These are phyloP conservation scores for Calonectria pteridis DNA, from an alignment of 2,329 filamentous ascomycete genomes.

Conservation along the genomic window DNA sequence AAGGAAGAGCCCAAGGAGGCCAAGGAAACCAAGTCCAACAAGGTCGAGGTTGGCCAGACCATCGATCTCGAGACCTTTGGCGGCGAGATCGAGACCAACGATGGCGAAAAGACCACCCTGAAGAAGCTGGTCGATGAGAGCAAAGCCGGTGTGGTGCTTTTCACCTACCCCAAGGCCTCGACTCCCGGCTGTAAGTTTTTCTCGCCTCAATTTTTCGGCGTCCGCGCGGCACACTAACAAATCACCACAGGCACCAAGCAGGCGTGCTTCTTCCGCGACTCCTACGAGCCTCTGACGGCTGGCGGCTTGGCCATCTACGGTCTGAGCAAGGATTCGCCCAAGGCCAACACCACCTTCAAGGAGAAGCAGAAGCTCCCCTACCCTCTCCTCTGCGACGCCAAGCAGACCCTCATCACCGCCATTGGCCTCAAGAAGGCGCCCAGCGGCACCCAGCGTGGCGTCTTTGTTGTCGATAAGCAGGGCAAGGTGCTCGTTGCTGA, in stretches of 20 bases:
- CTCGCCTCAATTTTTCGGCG: not conserved
- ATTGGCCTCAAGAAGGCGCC: constrained; percentile 91
- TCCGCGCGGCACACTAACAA: constrained; percentile 15
- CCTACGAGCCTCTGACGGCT: constrained; percentile 79
- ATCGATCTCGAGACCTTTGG: constrained; percentile 72
- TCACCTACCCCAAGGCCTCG: constrained; percentile 95
- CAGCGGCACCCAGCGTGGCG: constrained; percentile 85
- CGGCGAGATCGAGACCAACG: constrained; percentile 85
- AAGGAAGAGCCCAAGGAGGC: constrained; percentile 36
- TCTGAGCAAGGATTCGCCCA: constrained; percentile 87
- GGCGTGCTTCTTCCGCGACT: constrained; percentile 92
- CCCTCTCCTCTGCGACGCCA: constrained; percentile 86
- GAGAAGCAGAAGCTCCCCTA: constrained; percentile 92
- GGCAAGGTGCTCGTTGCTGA: constrained; percentile 84
- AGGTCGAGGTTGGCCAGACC: constrained; percentile 66
- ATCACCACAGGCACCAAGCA: constrained; percentile 85
- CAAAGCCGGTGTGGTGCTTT: constrained; percentile 87
- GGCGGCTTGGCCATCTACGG: constrained; percentile 90
- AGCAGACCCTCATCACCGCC: constrained; percentile 79
- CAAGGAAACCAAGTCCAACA: constrained; percentile 39
- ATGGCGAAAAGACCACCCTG: constrained; percentile 83
- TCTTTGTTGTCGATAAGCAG: constrained; percentile 86
- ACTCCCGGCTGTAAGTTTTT: constrained; percentile 87
- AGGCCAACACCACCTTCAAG: constrained; percentile 93
- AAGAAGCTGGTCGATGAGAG: constrained; percentile 86